Conservation (phyloP, 2,329 filamentous ascomycete genomes). For the Cryphonectria carpinicola region DNA sequence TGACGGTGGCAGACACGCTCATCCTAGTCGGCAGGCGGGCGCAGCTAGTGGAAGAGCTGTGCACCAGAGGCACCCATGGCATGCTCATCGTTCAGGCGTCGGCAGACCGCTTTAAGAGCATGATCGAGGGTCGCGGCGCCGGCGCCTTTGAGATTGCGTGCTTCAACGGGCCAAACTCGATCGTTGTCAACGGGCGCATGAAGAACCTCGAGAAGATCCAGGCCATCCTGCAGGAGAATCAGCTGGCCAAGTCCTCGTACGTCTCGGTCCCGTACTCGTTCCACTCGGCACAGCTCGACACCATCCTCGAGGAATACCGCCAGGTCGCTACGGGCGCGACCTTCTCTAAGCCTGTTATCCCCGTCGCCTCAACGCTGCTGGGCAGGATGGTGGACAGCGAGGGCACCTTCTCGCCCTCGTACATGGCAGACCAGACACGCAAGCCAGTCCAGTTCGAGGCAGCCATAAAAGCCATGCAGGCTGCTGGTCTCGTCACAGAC, state of each 20-base stretch:
- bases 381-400: constrained; percentile 38
- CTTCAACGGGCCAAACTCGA: constrained; percentile 75
- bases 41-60: constrained; percentile 64
- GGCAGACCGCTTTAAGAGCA: constrained; percentile 32
- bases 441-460: constrained; percentile 45
- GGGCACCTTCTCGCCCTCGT: constrained; percentile 42
- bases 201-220: neutral
- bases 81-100: constrained; percentile 53
- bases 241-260: constrained; percentile 48
- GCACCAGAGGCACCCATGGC: constrained; percentile 67
- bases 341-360: neutral
- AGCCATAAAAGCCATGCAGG: neutral
- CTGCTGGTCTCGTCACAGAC: neutral
- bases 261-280: constrained; percentile 39
- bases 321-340: neutral
- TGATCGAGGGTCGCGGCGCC: constrained; percentile 51
- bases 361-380: constrained; percentile 36
- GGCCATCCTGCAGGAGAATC: constrained; percentile 18
- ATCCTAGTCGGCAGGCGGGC: constrained; percentile 72
- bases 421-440: constrained; percentile 46
- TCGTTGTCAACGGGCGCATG: constrained; percentile 62
- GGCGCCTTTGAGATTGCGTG: constrained; percentile 61
- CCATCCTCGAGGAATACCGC: neutral
- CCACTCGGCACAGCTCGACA: constrained; percentile 4
- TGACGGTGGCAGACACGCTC: constrained; percentile 72